phyloP scores from a whole-genome alignment of 2,329 filamentous ascomycete species.

The Penicillium expansum region DNA sequence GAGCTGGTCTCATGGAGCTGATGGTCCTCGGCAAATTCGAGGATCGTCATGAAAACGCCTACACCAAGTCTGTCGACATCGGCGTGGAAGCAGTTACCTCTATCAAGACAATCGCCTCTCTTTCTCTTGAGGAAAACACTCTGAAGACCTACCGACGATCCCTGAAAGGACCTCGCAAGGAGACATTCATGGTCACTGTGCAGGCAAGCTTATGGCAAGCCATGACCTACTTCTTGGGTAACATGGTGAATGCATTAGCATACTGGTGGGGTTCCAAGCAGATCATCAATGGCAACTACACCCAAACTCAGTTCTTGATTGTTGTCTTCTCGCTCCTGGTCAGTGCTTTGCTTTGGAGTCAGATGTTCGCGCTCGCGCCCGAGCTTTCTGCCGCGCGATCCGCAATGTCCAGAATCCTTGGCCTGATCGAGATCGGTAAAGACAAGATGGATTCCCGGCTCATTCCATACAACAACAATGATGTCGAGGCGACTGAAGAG shows the following conservation, averaged over 20 bases:
- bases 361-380: constrained; percentile 71
- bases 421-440: constrained; percentile 41
- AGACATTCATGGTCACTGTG: constrained; percentile 50
- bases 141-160: constrained; percentile 47
- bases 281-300: constrained; percentile 64
- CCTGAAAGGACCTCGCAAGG: constrained; percentile 47
- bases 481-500: constrained; percentile 22
- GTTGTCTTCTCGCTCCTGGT: constrained; percentile 70
- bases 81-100: constrained; percentile 52
- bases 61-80: constrained; percentile 51
- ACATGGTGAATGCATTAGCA: constrained; percentile 69
- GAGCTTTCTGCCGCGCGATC: constrained; percentile 67
- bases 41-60: constrained; percentile 52
- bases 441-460: constrained; percentile 29
- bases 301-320: constrained; percentile 69
- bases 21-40: constrained; percentile 59
- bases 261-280: constrained; percentile 78
- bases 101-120: constrained; percentile 52
- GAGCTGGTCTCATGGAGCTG: constrained; percentile 67
- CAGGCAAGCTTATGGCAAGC: constrained; percentile 49
- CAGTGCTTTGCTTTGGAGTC: constrained; percentile 69
- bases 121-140: constrained; percentile 53
- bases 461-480: constrained; percentile 11
- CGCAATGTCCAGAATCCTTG: constrained; percentile 58
- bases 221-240: constrained; percentile 50